phyloP scores from a whole-genome alignment of 805 yeast genomes.

The Kodamaea fukazawae region DNA sequence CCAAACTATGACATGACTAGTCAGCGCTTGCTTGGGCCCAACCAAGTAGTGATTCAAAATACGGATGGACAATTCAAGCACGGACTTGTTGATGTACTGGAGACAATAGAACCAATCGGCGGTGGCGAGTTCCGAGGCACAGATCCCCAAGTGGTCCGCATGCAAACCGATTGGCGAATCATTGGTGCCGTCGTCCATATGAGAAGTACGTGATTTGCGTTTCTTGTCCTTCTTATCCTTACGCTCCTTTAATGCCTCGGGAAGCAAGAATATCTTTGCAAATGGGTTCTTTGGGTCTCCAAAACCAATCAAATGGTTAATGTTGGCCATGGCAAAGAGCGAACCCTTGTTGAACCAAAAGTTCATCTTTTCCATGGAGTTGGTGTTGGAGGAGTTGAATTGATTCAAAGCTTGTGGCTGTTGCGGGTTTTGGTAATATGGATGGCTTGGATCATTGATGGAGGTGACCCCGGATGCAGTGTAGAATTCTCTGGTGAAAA shows the following conservation, averaged over 20 bases:
- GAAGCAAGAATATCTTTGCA: slow-evolving; percentile 68
- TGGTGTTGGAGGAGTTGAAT: slow-evolving; percentile 18
- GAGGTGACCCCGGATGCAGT: slow-evolving; percentile 18
- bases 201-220: slow-evolving; percentile 35
- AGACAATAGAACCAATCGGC: slow-evolving; percentile 58
- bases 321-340: slow-evolving; percentile 71
- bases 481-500: slow-evolving; percentile 47
- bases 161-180: not conserved
- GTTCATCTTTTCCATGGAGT: slow-evolving; percentile 48
- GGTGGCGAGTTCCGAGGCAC: slow-evolving; percentile 33
- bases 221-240: slow-evolving; percentile 70
- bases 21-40: slow-evolving; percentile 69
- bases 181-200: slow-evolving; percentile 1
- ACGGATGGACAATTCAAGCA: slow-evolving; percentile 64
- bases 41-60: slow-evolving; percentile 62
- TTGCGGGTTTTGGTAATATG: slow-evolving; percentile 18
- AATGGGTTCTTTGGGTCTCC: slow-evolving; percentile 76
- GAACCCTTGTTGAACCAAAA: slow-evolving; percentile 79
- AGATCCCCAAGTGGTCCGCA: slow-evolving; percentile 4
- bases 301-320: slow-evolving; percentile 72
- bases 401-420: slow-evolving; percentile 8
- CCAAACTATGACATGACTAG: slow-evolving; percentile 77
- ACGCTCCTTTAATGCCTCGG: slow-evolving; percentile 68
- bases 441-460: slow-evolving; percentile 26
- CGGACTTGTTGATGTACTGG: slow-evolving; percentile 57